Evolutionary conservation across 352 stramenopile genomes (phyloP), one percentile per base, ranked within the genome.

Genomic region (Blastocystis sp.): DNA sequence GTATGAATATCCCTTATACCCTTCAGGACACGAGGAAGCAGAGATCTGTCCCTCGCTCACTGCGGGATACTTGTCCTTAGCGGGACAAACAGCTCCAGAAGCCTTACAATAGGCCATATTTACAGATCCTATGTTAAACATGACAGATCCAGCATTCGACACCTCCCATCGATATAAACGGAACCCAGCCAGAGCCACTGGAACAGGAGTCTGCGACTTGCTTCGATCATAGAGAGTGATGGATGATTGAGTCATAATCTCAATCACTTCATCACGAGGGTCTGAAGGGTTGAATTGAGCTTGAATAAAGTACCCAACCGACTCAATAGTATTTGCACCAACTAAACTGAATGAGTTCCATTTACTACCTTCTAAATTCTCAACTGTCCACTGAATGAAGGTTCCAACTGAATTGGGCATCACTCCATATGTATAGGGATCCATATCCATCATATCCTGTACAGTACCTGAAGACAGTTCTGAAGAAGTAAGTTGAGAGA

Each of bases 1-100:
- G 33, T 68, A 89, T 19, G 78, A 59, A 40, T 89, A 89, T 22
- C 78, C 78, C n/a, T 76, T 62, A 30, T 89, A 76, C 33, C 30
- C 37, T 24, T 89, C 60, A 30, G 78, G 78, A 64, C 78, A 89
- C 2, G 40, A 6, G 5, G 24, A 37, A 30, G 57, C 19, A 13
- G 60, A 79, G n/a, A 66, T 64, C 56, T 89, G 54, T 24, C 78
- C 78, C 19, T 78, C 60, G n/a, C 60, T 42, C 33, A 59, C 57
- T 30, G 40, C 19, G 33, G 78, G 54, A 27, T 89, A 89, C 1
- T 78, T 24, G 24, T 59, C 78, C 5, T 56, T 40, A 24, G 24
- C 60, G 3, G 66, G 37, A 78, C 78, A 89, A 33, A 35, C 24
- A 40, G 44, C 22, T 33, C 73, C 73, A 22, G 73, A 53, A 13